A percentile compares a stretch with the other conserved stretches of the same genome.
Conservation (phyloP, 257 asterid genomes). For the Penstemon newberryi region DNA sequence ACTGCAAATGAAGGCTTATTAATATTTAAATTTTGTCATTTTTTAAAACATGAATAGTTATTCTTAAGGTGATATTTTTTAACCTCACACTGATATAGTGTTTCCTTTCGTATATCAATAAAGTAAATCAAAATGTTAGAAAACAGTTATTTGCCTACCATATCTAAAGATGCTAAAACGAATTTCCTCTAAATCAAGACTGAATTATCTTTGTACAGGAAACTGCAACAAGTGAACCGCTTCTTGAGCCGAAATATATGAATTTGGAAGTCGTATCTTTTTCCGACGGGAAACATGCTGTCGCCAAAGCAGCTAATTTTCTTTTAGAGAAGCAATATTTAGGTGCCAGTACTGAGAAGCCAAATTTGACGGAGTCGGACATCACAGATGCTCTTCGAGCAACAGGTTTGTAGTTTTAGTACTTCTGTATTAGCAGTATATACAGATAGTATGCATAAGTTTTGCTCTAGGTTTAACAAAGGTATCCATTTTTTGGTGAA, state of each 20-base stretch:
- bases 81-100: not conserved
- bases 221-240: conserved; percentile 31
- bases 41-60: not conserved
- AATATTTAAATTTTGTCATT: conserved; percentile 4
- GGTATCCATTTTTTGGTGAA: conserved; percentile 25
- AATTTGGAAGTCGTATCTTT: conserved; percentile 71
- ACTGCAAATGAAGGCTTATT: conserved; percentile 3
- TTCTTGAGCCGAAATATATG: conserved; percentile 41
- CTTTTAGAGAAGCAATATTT: conserved; percentile 60
- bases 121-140: conserved; percentile 10
- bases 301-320: conserved; percentile 76
- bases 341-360: conserved; percentile 38
- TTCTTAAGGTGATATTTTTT: not conserved
- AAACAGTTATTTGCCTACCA: not conserved
- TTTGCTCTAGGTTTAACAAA: conserved; percentile 15
- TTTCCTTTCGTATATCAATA: not conserved
- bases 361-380: conserved; percentile 66
- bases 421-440: conserved; percentile 5
- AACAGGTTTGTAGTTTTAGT: conserved; percentile 48
- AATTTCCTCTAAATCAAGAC: conserved; percentile 29
- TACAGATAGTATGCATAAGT: not conserved
- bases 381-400: conserved; percentile 66
- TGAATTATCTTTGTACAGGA: conserved; percentile 37
- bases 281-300: conserved; percentile 79
- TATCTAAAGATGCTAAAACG: too few species aligned